These are phyloP conservation scores for Pestalotiopsis sp. DNA, from an alignment of 2,329 filamentous ascomycete species.

Conservation along the genomic window DNA sequence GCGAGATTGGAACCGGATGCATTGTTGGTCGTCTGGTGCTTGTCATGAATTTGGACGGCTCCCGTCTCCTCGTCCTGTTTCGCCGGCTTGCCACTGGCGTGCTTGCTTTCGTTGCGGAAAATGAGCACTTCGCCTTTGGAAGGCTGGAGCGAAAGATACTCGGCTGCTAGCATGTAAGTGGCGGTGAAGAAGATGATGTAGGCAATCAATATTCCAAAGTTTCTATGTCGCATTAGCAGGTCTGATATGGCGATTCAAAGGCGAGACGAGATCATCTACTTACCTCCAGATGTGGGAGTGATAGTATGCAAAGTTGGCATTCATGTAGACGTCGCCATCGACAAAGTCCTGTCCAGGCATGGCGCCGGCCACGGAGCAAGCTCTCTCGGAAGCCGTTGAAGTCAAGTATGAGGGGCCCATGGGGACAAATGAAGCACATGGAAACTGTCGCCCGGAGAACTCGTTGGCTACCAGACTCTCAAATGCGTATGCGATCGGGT, in stretches of 20 bases:
- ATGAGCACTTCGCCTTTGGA: slow-evolving; percentile 75
- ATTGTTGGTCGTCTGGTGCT: slow-evolving; percentile 41
- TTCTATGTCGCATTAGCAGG: too few species aligned
- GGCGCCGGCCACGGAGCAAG: slow-evolving; percentile 59
- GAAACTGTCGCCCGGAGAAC: slow-evolving; percentile 66
- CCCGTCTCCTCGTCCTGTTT: slow-evolving; percentile 55
- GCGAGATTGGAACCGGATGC: slow-evolving; percentile 35
- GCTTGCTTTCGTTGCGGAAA: slow-evolving; percentile 66
- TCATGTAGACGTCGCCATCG: slow-evolving; percentile 59
- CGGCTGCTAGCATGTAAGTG: slow-evolving; percentile 62
- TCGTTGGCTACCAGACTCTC: slow-evolving; percentile 82
- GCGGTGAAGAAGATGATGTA: slow-evolving; percentile 62
- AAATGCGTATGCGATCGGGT: slow-evolving; percentile 78
- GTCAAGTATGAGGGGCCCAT: slow-evolving; percentile 57
- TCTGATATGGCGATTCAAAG: neutral
- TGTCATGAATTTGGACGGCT: slow-evolving; percentile 36
- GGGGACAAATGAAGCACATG: slow-evolving; percentile 49
- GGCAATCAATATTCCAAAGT: slow-evolving; percentile 67
- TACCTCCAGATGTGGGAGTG: slow-evolving; percentile 58
- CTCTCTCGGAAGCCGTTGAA: slow-evolving; percentile 41
- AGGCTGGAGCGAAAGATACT: slow-evolving; percentile 65
- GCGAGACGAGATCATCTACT: neutral
- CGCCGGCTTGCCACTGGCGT: slow-evolving; percentile 47
- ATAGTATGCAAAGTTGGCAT: slow-evolving; percentile 56
- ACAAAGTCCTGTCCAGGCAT: slow-evolving; percentile 53